These are phyloP conservation scores for Epichloe aotearoae DNA, from an alignment of 2,329 filamentous ascomycete species.

Conservation along the genomic window DNA sequence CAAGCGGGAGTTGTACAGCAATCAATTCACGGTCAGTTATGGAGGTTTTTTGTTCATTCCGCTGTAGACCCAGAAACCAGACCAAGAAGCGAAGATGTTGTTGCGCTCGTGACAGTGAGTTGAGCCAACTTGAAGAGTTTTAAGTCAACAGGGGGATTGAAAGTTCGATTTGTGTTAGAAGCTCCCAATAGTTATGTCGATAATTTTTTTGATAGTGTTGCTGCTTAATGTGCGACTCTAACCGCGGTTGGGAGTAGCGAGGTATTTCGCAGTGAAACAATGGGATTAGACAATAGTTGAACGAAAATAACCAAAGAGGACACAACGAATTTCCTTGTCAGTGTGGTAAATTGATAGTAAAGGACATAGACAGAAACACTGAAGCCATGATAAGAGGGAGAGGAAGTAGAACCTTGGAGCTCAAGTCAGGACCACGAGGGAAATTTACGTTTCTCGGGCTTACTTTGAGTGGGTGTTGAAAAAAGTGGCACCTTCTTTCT, in stretches of 20 bases:
- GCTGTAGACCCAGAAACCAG: constrained; percentile 84
- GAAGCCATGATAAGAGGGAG: not conserved
- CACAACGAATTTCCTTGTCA: not conserved
- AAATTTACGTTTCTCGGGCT: not conserved
- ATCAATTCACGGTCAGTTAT: constrained; percentile 47
- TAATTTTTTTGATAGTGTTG: not conserved
- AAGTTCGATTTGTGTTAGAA: not conserved
- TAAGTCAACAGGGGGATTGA: constrained; percentile 1
- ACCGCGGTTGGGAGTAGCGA: not conserved
- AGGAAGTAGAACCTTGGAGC: constrained; percentile 7
- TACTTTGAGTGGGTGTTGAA: not conserved
- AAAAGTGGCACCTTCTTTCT: not conserved
- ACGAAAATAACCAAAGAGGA: not conserved
- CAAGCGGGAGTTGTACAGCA: not conserved
- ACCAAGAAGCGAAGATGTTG: constrained; percentile 78
- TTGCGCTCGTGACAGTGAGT: constrained; percentile 55
- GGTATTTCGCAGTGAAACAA: not conserved
- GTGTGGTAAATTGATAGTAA: too few relatives aligned
- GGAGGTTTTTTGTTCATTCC: constrained; percentile 96
- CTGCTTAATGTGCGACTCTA: not conserved
- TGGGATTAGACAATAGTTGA: not conserved
- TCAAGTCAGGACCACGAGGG: not conserved
- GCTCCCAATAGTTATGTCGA: not conserved
- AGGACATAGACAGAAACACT: not conserved
- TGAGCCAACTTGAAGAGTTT: constrained; percentile 88